Evolutionary conservation across 2,329 filamentous ascomycete species (phyloP), one percentile per base, ranked within the genome.

Genomic region (Fusarium dlaminii): DNA sequence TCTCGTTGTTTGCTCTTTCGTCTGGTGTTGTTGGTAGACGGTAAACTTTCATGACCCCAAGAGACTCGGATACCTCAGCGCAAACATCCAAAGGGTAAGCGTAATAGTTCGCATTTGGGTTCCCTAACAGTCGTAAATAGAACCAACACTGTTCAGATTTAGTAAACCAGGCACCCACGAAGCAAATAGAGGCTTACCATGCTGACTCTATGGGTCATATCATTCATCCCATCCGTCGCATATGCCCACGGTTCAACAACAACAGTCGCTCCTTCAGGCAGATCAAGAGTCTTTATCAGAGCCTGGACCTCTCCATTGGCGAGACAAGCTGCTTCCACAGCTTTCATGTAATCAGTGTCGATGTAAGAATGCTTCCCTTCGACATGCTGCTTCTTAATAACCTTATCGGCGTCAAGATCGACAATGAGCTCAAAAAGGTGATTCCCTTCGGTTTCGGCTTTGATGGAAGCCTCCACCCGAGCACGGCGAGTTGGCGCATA

Each of bases 241-340:
- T 90, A 90, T 4, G 87, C 84, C 88, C 88, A 90, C 0, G 88
- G 83, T 72, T 90, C 88, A 42, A 88, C 83, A 8, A 86, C 81
- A 3, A 88, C 85, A 0, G 79, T 81, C 0, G 85, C 82, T 3
- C 81, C 84, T 10, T 80, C 70, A 0, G 88, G 87, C 0, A 90
- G 77, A 2, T 85, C 73, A 8, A 89, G 78, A 3, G 75, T 76
- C 5, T 77, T 56, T 27, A 88, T 84, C 57, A 86, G 84, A 1
- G 78, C 79, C 72, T 87, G 83, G 0, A 90, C 83, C 22, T 77
- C 62, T 0, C 72, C 39, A 48, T 89, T 82, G 1, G 79, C 82
- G 24, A 87, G 75, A 65, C 87, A 89, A 0, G 83, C 86, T 9
- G 79, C 77, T 51, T 88, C 87, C 1, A 85, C 84, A 14, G 81